phyloP scores from a whole-genome alignment of 257 asterid species.

The Cynanchum wilfordii region DNA sequence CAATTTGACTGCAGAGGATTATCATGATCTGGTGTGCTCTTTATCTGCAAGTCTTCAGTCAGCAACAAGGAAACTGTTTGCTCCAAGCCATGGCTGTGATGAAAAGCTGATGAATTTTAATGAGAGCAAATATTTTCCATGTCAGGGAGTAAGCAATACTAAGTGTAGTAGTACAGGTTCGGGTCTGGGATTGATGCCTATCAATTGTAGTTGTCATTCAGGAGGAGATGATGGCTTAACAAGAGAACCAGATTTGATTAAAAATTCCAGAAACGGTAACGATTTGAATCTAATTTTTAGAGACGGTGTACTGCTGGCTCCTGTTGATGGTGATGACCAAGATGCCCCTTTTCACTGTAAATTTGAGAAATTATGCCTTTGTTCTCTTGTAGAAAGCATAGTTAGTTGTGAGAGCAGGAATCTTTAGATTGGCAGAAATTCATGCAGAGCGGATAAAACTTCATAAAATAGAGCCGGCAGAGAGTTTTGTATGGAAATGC shows the following conservation, averaged over 20 bases:
- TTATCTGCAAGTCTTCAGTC: slow-evolving; percentile 65
- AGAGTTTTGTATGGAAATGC: background rate
- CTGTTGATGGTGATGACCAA: slow-evolving; percentile 29
- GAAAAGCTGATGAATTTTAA: slow-evolving; percentile 16
- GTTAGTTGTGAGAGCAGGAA: slow-evolving; percentile 33
- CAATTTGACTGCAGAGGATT: slow-evolving; percentile 49
- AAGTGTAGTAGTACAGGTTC: slow-evolving; percentile 15
- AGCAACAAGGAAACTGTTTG: slow-evolving; percentile 39
- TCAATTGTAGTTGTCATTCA: slow-evolving; percentile 57
- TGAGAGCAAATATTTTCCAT: slow-evolving; percentile 15
- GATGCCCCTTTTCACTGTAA: slow-evolving; percentile 60
- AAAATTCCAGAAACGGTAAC: slow-evolving; percentile 18
- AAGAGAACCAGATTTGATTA: slow-evolving; percentile 13
- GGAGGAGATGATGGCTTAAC: slow-evolving; percentile 14
- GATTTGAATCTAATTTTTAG: slow-evolving; percentile 42
- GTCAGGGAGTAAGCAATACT: slow-evolving; percentile 15
- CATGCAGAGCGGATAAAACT: too few species aligned
- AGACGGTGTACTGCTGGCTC: slow-evolving; percentile 58
- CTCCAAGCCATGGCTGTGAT: slow-evolving; percentile 14
- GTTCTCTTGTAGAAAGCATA: slow-evolving; percentile 75
- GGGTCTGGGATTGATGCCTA: slow-evolving; percentile 18
- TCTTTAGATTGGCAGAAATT: slow-evolving; percentile 9
- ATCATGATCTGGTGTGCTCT: slow-evolving; percentile 65
- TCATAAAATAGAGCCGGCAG: too few species aligned
- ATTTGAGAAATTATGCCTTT: slow-evolving; percentile 74